These are phyloP conservation scores for Trichosporon sp. DNA, from an alignment of 1,284 basidiomycete genomes.

Conservation along the genomic window DNA sequence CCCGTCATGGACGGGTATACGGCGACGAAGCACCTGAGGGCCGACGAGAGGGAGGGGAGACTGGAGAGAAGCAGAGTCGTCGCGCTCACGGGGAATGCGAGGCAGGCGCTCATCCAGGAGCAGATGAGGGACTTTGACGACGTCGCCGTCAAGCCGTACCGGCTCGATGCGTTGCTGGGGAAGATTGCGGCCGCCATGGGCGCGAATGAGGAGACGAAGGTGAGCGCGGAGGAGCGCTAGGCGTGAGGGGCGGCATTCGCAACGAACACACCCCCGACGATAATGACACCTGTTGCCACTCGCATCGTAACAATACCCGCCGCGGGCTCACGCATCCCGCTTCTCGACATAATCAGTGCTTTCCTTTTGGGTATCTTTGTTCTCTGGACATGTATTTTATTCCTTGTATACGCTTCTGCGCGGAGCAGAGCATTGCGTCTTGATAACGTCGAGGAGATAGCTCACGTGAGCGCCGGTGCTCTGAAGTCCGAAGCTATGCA, in stretches of 20 bases:
- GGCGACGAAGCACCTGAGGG: slow-evolving; percentile 22
- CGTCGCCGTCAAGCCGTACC: slow-evolving; percentile 46
- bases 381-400: too few relatives aligned
- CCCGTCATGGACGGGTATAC: slow-evolving; percentile 36
- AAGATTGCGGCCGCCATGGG: slow-evolving; percentile 32
- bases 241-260: too few relatives aligned
- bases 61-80: background rate
- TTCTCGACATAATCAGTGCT: too few relatives aligned
- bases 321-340: too few relatives aligned
- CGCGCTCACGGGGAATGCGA: slow-evolving; percentile 30
- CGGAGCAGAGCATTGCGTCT: too few relatives aligned
- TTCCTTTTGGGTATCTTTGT: too few relatives aligned
- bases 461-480: too few relatives aligned
- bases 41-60: slow-evolving; percentile 2
- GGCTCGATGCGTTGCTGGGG: slow-evolving; percentile 43
- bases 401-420: too few relatives aligned
- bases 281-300: too few relatives aligned
- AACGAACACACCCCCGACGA: too few relatives aligned
- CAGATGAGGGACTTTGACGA: slow-evolving; percentile 35
- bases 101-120: slow-evolving; percentile 26
- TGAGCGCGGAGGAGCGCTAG: background rate
- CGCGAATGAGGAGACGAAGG: background rate
- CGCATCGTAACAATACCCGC: too few relatives aligned
- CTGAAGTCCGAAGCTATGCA: background rate
- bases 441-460: too few relatives aligned